Percentiles rank a stretch among this genome's conserved stretches.
These are phyloP conservation scores for Globisporangium polare DNA, from an alignment of 352 stramenopile genomes.

Conservation along the genomic window DNA sequence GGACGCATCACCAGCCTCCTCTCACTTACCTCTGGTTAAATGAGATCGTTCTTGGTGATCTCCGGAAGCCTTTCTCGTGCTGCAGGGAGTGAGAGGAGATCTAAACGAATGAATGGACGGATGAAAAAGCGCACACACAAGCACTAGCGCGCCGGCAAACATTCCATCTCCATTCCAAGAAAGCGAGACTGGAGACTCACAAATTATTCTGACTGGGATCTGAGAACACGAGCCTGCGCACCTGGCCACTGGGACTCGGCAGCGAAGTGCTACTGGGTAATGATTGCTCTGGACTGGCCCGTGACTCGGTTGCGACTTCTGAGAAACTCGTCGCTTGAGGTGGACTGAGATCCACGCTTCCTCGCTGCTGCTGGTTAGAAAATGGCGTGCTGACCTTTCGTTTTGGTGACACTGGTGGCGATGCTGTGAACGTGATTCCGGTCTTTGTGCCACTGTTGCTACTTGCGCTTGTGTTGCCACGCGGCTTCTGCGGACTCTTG, in stretches of 20 bases:
- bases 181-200: background rate
- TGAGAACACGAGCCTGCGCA: slow-evolving; percentile 7
- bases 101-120: background rate
- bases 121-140: no score
- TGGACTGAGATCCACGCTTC: background rate
- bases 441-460: background rate
- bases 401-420: slow-evolving; percentile 7
- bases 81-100: background rate
- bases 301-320: background rate
- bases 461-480: no score
- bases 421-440: slow-evolving; percentile 1
- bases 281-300: background rate
- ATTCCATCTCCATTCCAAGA: background rate
- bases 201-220: background rate
- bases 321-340: background rate
- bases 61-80: no score
- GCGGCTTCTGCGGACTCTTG: slow-evolving; percentile 20
- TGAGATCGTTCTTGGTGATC: background rate
- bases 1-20: background rate
- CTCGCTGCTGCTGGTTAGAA: background rate
- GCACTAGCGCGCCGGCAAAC: background rate
- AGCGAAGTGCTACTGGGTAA: background rate
- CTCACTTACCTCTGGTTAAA: slow-evolving; percentile 6
- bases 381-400: background rate
- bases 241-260: slow-evolving; percentile 7